Conservation (phyloP, 371 early-diverging fungal genomes). For the Dinochytrium kinnereticum region DNA sequence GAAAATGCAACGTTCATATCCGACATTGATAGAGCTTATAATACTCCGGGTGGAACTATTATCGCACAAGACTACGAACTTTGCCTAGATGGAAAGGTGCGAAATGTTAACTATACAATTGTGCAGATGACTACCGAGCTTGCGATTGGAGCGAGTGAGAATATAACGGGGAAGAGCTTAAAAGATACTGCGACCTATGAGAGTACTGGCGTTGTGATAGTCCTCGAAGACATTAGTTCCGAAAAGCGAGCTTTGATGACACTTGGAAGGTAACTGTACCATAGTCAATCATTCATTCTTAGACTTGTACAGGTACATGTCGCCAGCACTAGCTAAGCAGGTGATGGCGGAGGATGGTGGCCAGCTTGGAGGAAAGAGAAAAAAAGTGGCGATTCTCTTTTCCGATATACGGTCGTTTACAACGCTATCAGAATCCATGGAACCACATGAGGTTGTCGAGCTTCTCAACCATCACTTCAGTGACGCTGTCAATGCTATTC, state of each 20-base stretch:
- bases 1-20: constrained; percentile 33
- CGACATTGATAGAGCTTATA: constrained; percentile 30
- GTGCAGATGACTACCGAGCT: constrained; percentile 34
- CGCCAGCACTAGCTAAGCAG: constrained; percentile 52
- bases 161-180: constrained; percentile 26
- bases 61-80: constrained; percentile 42
- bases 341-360: constrained; percentile 52
- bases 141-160: not conserved
- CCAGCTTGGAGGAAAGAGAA: constrained; percentile 50
- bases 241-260: constrained; percentile 55
- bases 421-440: constrained; percentile 50
- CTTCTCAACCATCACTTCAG: constrained; percentile 57
- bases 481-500: constrained; percentile 55
- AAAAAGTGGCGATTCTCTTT: constrained; percentile 51
- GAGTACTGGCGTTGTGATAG: constrained; percentile 45
- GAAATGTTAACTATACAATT: constrained; percentile 42
- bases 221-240: constrained; percentile 52
- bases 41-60: constrained; percentile 20
- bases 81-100: constrained; percentile 22
- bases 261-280: constrained; percentile 39
- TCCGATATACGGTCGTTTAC: constrained; percentile 52
- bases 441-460: constrained; percentile 55
- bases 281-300: constrained; percentile 4
- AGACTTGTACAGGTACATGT: constrained; percentile 45
- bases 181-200: not conserved